A percentile compares a stretch with the other conserved stretches of the same genome.
Evolutionary conservation across 345 rosid genomes (phyloP).

Genomic region (Geranium rotundifolium): DNA sequence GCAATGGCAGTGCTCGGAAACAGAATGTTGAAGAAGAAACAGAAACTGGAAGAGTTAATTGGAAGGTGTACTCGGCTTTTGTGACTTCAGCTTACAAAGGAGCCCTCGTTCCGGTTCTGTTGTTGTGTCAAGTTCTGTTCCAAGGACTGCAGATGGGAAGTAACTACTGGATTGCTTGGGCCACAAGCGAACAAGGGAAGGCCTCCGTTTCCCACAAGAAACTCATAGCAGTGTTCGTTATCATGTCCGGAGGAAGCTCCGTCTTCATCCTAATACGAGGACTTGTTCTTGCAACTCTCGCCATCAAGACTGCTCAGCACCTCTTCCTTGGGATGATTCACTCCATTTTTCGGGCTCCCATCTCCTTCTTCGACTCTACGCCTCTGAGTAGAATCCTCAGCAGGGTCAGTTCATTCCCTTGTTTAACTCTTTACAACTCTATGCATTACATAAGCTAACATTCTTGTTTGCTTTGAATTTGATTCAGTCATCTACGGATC

Average conservation of each 20-base stretch:
- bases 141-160: slow-evolving; percentile 63
- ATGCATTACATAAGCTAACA: background rate
- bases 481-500: slow-evolving; percentile 64
- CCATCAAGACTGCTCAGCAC: slow-evolving; percentile 46
- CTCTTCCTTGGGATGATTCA: slow-evolving; percentile 48
- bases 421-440: too few species aligned
- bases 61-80: slow-evolving; percentile 53
- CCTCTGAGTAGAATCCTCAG: slow-evolving; percentile 56
- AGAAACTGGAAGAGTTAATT: slow-evolving; percentile 48
- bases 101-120: slow-evolving; percentile 35
- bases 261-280: slow-evolving; percentile 55
- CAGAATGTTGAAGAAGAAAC: slow-evolving; percentile 33
- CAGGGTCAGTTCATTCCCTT: slow-evolving; percentile 30
- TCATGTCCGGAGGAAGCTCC: slow-evolving; percentile 57
- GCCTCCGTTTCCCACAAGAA: slow-evolving; percentile 14
- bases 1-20: slow-evolving; percentile 9
- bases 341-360: slow-evolving; percentile 51
- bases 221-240: slow-evolving; percentile 35
- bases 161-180: slow-evolving; percentile 76
- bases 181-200: slow-evolving; percentile 25
- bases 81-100: slow-evolving; percentile 40
- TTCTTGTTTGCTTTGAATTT: background rate
- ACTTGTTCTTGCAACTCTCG: slow-evolving; percentile 40
- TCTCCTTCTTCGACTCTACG: slow-evolving; percentile 56
- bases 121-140: slow-evolving; percentile 41